phyloP scores from a whole-genome alignment of 345 rosid species.

The Citrus medica region DNA sequence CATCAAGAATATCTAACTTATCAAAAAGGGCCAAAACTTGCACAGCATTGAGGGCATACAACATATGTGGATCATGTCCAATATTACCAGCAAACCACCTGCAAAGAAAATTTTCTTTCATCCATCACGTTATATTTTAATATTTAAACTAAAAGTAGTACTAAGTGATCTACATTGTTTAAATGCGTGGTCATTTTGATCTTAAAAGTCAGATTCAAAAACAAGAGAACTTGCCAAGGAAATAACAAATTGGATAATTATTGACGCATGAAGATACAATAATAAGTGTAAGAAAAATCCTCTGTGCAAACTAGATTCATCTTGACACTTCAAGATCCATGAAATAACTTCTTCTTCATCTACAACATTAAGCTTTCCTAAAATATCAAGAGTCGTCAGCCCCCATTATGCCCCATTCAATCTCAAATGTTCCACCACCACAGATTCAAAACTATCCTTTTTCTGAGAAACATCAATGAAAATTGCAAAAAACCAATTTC shows the following conservation, averaged over 20 bases:
- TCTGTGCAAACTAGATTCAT: slow-evolving; percentile 58
- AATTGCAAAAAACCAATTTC: background rate
- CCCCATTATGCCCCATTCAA: slow-evolving; percentile 95
- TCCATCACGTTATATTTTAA: background rate
- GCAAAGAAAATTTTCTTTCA: slow-evolving; percentile 15
- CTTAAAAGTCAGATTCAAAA: background rate
- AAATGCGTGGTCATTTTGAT: background rate
- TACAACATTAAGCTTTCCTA: slow-evolving; percentile 64
- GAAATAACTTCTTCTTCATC: slow-evolving; percentile 49
- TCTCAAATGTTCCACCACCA: slow-evolving; percentile 86
- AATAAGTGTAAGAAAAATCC: background rate
- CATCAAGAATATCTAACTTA: slow-evolving; percentile 65
- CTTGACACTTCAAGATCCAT: slow-evolving; percentile 81
- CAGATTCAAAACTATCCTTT: slow-evolving; percentile 78
- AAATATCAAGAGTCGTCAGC: slow-evolving; percentile 63
- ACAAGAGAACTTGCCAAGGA: background rate
- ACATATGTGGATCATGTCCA: slow-evolving; percentile 84
- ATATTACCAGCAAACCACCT: slow-evolving; percentile 95
- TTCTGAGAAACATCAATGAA: slow-evolving; percentile 30
- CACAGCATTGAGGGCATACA: slow-evolving; percentile 75
- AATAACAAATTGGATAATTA: background rate
- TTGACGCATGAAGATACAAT: background rate
- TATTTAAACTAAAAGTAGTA: background rate
- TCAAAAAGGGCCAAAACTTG: slow-evolving; percentile 73
- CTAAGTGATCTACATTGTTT: background rate